Percentiles rank a stretch among this genome's conserved stretches.
Evolutionary conservation across 179 eudicot genomes (phyloP).

Genomic region (Carnegiea gigantea): DNA sequence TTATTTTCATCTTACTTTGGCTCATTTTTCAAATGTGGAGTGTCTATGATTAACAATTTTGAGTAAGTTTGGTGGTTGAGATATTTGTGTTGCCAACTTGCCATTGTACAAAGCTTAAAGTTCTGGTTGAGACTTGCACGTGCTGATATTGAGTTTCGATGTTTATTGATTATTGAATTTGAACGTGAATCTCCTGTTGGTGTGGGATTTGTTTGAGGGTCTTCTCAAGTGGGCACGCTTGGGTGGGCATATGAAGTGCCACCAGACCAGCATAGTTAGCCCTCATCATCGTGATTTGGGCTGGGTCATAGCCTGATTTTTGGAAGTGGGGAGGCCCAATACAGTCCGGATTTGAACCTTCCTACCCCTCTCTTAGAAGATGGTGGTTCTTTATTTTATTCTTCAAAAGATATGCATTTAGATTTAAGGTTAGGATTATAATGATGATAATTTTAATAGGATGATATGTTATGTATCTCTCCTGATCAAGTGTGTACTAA

Average conservation of each 20-base stretch:
- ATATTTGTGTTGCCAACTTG: too few species aligned
- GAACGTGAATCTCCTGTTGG: slow-evolving; percentile 22
- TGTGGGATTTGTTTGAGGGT: slow-evolving; percentile 63
- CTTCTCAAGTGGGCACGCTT: slow-evolving; percentile 85
- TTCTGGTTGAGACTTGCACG: too few species aligned
- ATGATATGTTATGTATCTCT: neutral
- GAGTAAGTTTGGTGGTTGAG: too few species aligned
- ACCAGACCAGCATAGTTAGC: slow-evolving; percentile 48
- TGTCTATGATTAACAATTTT: too few species aligned
- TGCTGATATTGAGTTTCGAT: too few species aligned
- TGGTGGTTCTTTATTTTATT: neutral
- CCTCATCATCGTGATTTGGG: slow-evolving; percentile 7
- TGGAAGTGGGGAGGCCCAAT: slow-evolving; percentile 11
- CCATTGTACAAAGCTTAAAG: too few species aligned
- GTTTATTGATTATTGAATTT: too few species aligned
- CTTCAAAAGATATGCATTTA: slow-evolving; percentile 19
- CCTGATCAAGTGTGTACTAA: neutral
- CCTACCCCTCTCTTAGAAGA: slow-evolving; percentile 21
- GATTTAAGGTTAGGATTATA: slow-evolving; percentile 38
- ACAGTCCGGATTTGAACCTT: slow-evolving; percentile 28
- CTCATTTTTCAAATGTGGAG: too few species aligned
- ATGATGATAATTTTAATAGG: neutral
- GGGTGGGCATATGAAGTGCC: slow-evolving; percentile 90
- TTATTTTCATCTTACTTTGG: too few species aligned
- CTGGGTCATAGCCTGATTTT: neutral